Evolutionary conservation across 352 stramenopile species (phyloP), one percentile per base, ranked within the genome.

Genomic region (Globisporangium yorkense): DNA sequence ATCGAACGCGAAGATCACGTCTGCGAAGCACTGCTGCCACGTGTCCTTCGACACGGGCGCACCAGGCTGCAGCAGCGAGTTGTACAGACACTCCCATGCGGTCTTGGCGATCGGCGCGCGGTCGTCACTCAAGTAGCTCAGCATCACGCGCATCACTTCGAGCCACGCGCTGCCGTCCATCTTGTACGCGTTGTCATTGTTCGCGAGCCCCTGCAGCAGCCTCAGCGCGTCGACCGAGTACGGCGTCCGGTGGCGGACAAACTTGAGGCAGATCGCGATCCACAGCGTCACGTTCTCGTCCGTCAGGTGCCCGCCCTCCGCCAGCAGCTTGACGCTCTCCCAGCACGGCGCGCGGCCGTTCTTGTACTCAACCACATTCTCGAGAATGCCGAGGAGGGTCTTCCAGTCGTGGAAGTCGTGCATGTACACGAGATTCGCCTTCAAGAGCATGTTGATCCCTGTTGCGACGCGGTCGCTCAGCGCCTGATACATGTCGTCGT

Each of bases 351-450:
- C 71, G 9, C 80, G 74, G 13, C 75, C 83, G 50, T 87, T 88
- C 21, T 87, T 88, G 63, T 87, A 87, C 72, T 89, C 77, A 15
- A 90, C 81, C 1, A 92, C 77, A 39, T 85, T 81, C 49, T 88
- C 73, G 18, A 95, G 54, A 33, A 95, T 85, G 20, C 79, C 76
- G 54, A 93, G 57, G 16, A 91, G 62, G 15, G 89, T 71, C n/a
- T 77, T 51, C 81, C 84, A 90, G 54, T 94, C 83, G 66, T 84
- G 70, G 51, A 90, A 91, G 35, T 89, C 70, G 61, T 92, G 78
- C 83, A 95, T 91, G 72, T 95, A 95, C 62, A 93, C 83, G 16
- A 91, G 65, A 40, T 95, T 95, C 1, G 85, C 85, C 68, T 93
- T 93, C 20, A 95, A 62, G 27, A 93, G 61, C 72, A 93, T 86